phyloP scores from a whole-genome alignment of 2,329 filamentous ascomycete genomes.

The Aspergillus texensis region DNA sequence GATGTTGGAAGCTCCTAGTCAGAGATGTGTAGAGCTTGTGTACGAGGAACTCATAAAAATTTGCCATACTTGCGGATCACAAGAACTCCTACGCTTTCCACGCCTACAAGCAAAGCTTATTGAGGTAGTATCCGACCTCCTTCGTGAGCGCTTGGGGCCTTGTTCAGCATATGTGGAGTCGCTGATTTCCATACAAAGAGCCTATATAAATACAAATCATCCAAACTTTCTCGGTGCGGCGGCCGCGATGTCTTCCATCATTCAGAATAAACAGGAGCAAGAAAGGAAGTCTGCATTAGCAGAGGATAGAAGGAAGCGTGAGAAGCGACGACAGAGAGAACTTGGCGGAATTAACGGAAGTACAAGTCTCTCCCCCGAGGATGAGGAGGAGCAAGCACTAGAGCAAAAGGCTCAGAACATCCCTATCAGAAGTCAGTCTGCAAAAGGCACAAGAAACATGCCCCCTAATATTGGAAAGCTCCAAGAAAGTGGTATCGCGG shows the following conservation, averaged over 20 bases:
- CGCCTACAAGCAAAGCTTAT: constrained; percentile 95
- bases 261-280: constrained; percentile 90
- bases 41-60: constrained; percentile 99
- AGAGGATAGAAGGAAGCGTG: constrained; percentile 83
- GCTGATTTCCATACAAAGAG: constrained; percentile 92
- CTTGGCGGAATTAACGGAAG: constrained; percentile 73
- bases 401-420: constrained; percentile 55
- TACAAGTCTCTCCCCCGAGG: constrained; percentile 61
- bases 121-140: constrained; percentile 93
- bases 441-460: constrained; percentile 72
- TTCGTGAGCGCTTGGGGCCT: constrained; percentile 88
- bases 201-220: constrained; percentile 99
- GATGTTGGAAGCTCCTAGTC: constrained; percentile 88
- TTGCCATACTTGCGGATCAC: constrained; percentile 96
- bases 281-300: constrained; percentile 79
- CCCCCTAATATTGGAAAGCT: constrained; percentile 72
- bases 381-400: constrained; percentile 66
- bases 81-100: constrained; percentile 87
- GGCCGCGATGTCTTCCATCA: constrained; percentile 95
- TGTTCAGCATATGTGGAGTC: constrained; percentile 92
- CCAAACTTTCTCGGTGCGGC: constrained; percentile 97
- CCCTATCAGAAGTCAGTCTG: constrained; percentile 62
- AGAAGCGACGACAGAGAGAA: constrained; percentile 81
- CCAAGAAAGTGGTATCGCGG: constrained; percentile 67
- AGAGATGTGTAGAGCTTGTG: constrained; percentile 94